Evolutionary conservation across 176 grass and related monocot species (phyloP).

Genomic region (Carex cristatella): DNA sequence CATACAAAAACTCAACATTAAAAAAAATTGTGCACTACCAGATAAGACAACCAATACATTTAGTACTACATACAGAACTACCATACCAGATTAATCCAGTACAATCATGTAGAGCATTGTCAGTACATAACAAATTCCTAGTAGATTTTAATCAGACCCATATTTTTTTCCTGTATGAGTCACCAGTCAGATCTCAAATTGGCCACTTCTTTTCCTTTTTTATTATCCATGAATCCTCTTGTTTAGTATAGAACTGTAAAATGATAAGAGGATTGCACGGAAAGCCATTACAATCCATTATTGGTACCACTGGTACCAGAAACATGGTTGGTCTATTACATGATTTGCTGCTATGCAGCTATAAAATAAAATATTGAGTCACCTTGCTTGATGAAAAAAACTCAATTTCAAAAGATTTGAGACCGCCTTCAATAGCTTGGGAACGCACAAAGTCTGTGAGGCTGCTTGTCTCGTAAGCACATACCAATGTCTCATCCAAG

Average conservation of each 20-base stretch:
- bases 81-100: background rate
- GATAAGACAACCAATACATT: background rate
- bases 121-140: background rate
- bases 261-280: background rate
- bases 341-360: background rate
- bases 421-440: constrained; percentile 55
- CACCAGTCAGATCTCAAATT: no score
- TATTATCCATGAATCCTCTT: background rate
- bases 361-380: background rate
- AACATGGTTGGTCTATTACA: background rate
- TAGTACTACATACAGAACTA: background rate
- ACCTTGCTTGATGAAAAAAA: constrained; percentile 66
- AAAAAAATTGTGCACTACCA: background rate
- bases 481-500: constrained; percentile 87
- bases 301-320: background rate
- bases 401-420: constrained; percentile 81
- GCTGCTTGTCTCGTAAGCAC: constrained; percentile 62
- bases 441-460: constrained; percentile 46
- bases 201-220: no score
- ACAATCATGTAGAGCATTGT: background rate
- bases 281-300: background rate
- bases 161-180: no score
- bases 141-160: background rate
- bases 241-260: background rate
- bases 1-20: background rate